A percentile compares a stretch with the other conserved stretches of the same genome.
Conservation (phyloP, 139 green algal genomes). For the Diplosphaera chodatii region DNA sequence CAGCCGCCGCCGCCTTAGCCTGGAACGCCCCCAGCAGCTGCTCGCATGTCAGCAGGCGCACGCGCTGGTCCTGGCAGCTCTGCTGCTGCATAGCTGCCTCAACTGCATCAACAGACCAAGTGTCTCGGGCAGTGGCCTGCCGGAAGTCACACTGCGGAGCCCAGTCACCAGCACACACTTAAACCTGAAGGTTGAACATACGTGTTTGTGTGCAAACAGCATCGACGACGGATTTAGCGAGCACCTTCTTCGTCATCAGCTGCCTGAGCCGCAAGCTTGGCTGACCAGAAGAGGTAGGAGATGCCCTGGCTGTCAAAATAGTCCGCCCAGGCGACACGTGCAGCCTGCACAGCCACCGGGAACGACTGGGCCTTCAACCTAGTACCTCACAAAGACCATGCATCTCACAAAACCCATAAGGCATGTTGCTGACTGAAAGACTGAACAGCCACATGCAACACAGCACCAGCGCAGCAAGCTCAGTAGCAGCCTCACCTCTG, state of each 20-base stretch:
- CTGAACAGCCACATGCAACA: too few relatives aligned
- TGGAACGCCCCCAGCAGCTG: background rate
- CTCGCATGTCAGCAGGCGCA: background rate
- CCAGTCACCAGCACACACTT: too few relatives aligned
- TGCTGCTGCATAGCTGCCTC: background rate
- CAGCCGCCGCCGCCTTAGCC: background rate
- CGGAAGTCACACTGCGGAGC: too few relatives aligned
- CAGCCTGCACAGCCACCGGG: background rate
- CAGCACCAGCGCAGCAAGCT: too few relatives aligned
- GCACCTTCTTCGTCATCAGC: slow-evolving; percentile 1
- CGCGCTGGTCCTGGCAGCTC: background rate
- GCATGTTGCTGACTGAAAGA: too few relatives aligned
- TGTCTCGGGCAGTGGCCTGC: too few relatives aligned
- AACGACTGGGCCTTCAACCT: too few relatives aligned
- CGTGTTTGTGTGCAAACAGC: too few relatives aligned
- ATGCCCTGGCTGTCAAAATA: slow-evolving; percentile 71
- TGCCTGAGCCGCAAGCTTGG: slow-evolving; percentile 46
- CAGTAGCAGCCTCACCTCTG: slow-evolving; percentile 14
- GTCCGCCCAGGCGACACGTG: slow-evolving; percentile 64
- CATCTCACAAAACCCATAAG: too few relatives aligned
- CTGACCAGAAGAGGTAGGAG: slow-evolving; percentile 78
- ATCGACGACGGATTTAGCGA: background rate
- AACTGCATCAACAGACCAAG: background rate
- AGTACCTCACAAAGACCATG: too few relatives aligned
- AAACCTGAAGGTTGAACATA: too few relatives aligned